phyloP scores from a whole-genome alignment of 331 rosid genomes.

The Quercus lobata region DNA sequence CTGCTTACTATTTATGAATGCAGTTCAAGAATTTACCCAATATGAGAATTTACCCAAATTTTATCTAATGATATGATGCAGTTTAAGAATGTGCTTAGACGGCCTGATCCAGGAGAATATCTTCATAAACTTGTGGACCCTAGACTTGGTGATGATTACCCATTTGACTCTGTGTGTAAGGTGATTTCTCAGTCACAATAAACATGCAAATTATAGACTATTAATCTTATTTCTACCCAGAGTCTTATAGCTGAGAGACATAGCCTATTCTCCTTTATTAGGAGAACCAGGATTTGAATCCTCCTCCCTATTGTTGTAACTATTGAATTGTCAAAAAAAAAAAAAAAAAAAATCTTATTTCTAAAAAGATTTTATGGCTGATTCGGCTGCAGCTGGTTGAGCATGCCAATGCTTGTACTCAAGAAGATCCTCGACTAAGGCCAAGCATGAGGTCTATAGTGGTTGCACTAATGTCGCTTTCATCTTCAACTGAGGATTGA shows the following conservation, averaged over 20 bases:
- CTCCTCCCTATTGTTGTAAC: too few relatives aligned
- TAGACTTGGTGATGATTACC: conserved; percentile 63
- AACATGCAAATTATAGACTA: too few relatives aligned
- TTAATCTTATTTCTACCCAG: not conserved
- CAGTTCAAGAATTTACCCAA: not conserved
- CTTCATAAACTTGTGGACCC: conserved; percentile 63
- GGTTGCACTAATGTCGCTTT: conserved; percentile 82
- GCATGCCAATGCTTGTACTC: conserved; percentile 87
- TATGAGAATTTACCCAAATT: conserved; percentile 9
- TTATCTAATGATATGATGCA: conserved; percentile 34
- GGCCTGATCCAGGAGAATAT: conserved; percentile 58
- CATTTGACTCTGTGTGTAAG: conserved; percentile 70
- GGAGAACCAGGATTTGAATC: too few relatives aligned
- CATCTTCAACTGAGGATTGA: conserved; percentile 77
- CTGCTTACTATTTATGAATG: not conserved
- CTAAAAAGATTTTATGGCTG: not conserved
- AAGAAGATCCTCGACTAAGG: conserved; percentile 76
- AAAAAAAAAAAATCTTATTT: not conserved
- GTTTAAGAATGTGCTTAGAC: conserved; percentile 69
- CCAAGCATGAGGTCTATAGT: conserved; percentile 97
- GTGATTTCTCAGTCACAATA: too few relatives aligned
- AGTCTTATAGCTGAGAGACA: too few relatives aligned
- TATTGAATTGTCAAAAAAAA: too few relatives aligned
- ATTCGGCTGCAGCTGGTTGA: conserved; percentile 63
- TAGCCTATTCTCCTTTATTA: too few relatives aligned